Base-by-base conservation (phyloP, 768 basidiomycete genomes). In the Panellus pusillus region DNA sequence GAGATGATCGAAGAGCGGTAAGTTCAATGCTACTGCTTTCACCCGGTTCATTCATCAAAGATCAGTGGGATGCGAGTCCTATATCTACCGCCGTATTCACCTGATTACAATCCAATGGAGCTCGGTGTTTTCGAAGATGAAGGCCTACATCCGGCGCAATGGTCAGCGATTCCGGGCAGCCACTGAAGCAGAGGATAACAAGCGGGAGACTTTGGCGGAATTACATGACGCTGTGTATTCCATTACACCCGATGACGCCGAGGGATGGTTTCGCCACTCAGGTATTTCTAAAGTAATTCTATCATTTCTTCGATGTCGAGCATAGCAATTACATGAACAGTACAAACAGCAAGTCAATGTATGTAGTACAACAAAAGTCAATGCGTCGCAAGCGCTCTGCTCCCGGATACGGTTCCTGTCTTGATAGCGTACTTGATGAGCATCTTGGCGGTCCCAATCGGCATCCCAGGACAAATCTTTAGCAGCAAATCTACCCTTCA, bases 21-120 rank as follows among this genome's bases (percentile, higher is more conserved):
- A 31, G 61, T 52, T n/a, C n/a, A 11, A 5, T 37, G 11, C 39
- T 4, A 20, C 9, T 11, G 15, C n/a, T 27, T 0, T 31, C 44
- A 19, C 24, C 13, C 41, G 6, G 7, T 7, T 28, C 18, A 8
- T 28, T 46, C 18, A 24, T 6, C 2, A 24, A 6, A 24, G 24
- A 24, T 24, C 14, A 64, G 58, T 2, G 63, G 61, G 7, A 66
- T 68, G 63, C 37, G 37, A 3, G 45, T 60, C 12, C 29, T 61
- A 15, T 75, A 63, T 48, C 61, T 74, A 0, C 71, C 70, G 13
- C 68, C 72, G 9, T 74, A 75, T 44, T 75, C 68, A 1, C 73
- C 71, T 0, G 70, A 74, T 52, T 68, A 63, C 44, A 74, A 74
- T 52, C 73, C 72, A 0, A 74, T 74, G 41, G 71, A 74, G 42